Percentiles rank a stretch among this genome's conserved stretches.
Conservation (phyloP, 78 protist genomes). For the Planoprotostelium fungivorum region DNA sequence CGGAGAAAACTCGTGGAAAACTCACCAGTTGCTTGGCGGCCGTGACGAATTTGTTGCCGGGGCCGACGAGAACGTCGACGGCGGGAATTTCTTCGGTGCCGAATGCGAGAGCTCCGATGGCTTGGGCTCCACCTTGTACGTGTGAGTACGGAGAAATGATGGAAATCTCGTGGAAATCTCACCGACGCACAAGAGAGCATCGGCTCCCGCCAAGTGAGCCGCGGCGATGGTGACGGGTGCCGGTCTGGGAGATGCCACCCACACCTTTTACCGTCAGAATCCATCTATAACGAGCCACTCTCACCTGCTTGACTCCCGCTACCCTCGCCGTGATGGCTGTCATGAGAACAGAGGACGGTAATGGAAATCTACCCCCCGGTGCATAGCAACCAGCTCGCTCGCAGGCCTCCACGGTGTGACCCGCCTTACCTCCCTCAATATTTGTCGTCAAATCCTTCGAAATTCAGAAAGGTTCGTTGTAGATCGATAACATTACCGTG, state of each 20-base stretch:
- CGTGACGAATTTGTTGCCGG: conserved; percentile 79
- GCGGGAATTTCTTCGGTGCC: conserved; percentile 57
- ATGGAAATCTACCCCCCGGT: conserved; percentile 68
- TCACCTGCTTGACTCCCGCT: conserved; percentile 22
- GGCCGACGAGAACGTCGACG: conserved; percentile 54
- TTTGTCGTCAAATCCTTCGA: neutral
- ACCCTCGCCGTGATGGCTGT: conserved; percentile 50
- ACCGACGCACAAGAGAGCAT: conserved; percentile 5
- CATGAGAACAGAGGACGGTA: conserved; percentile 62
- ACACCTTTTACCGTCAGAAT: conserved; percentile 11
- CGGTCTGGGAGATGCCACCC: conserved; percentile 62
- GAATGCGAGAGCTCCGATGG: conserved; percentile 77
- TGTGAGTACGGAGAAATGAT: too few relatives aligned
- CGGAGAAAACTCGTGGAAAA: neutral
- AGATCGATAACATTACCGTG: neutral
- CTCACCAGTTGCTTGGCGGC: conserved; percentile 78
- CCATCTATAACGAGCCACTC: neutral
- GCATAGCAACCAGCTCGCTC: conserved; percentile 69
- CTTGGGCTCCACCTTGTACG: conserved; percentile 82
- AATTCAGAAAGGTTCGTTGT: neutral
- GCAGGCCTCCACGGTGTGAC: conserved; percentile 39
- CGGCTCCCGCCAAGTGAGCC: conserved; percentile 13
- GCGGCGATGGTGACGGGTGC: conserved; percentile 22
- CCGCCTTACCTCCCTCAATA: conserved; percentile 43
- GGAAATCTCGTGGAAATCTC: too few relatives aligned